Percentiles rank a stretch among this genome's conserved stretches.
Evolutionary conservation across 495 filamentous ascomycete genomes (phyloP).

Genomic region (Cercophora samala): DNA sequence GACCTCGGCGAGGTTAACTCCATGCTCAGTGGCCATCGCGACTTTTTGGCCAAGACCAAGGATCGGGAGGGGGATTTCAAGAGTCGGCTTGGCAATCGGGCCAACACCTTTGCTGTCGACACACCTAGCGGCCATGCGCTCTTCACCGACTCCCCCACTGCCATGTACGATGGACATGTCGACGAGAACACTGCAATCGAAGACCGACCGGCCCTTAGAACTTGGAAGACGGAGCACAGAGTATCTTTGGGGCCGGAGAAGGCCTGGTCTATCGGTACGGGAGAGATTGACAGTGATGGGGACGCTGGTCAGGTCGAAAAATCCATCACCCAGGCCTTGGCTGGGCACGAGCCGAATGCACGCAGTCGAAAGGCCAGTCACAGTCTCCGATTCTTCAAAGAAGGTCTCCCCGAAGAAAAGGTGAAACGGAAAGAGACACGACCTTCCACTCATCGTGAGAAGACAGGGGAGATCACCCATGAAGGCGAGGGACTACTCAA

Average conservation of each 20-base stretch:
- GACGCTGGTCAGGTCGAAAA: slow-evolving; percentile 64
- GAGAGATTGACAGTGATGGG: slow-evolving; percentile 36
- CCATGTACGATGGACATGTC: slow-evolving; percentile 20
- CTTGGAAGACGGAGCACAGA: slow-evolving; percentile 45
- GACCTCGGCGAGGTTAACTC: slow-evolving; percentile 36
- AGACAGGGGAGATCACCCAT: slow-evolving; percentile 14
- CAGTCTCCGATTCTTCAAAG: slow-evolving; percentile 86
- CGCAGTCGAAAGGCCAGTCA: slow-evolving; percentile 94
- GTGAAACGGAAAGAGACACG: slow-evolving; percentile 42
- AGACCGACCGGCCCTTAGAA: slow-evolving; percentile 36
- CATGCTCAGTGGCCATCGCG: slow-evolving; percentile 38
- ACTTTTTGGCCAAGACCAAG: slow-evolving; percentile 34
- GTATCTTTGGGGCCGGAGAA: slow-evolving; percentile 47
- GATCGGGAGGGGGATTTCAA: slow-evolving; percentile 9
- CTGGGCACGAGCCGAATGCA: slow-evolving; percentile 71
- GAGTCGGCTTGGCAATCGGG: background rate
- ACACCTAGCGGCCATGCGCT: slow-evolving; percentile 17
- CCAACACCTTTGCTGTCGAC: slow-evolving; percentile 16
- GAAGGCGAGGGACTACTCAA: slow-evolving; percentile 17
- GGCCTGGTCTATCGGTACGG: slow-evolving; percentile 54
- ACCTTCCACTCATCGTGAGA: slow-evolving; percentile 31
- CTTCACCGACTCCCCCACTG: slow-evolving; percentile 17
- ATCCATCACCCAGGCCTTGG: slow-evolving; percentile 76
- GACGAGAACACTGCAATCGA: slow-evolving; percentile 33
- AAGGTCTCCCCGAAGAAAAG: slow-evolving; percentile 66